Conservation (phyloP, 179 eudicot species). For the Drosera spatulata region DNA sequence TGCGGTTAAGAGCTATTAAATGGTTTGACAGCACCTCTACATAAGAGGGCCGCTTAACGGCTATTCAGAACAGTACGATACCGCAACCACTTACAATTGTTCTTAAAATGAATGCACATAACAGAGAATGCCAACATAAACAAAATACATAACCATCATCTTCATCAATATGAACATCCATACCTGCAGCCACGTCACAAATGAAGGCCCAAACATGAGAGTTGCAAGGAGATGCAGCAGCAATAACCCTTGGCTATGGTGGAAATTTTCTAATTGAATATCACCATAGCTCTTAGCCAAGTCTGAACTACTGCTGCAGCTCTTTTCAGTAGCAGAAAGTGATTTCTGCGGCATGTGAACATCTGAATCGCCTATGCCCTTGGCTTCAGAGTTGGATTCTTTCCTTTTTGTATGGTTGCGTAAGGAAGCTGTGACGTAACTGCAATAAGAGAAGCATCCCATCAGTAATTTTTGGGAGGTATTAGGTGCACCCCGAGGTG, state of each 20-base stretch:
- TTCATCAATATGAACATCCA: neutral
- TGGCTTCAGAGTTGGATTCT: conserved; percentile 37
- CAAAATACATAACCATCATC: neutral
- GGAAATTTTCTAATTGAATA: conserved; percentile 77
- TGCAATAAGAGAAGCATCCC: conserved; percentile 29
- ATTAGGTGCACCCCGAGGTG: neutral
- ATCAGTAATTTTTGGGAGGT: neutral
- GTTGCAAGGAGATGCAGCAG: conserved; percentile 71
- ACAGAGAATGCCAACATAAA: too few species aligned
- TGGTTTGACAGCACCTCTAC: too few species aligned
- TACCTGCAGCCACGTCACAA: conserved; percentile 94
- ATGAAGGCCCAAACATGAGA: conserved; percentile 80
- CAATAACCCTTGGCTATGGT: conserved; percentile 86
- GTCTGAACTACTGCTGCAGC: conserved; percentile 30
- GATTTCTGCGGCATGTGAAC: conserved; percentile 5
- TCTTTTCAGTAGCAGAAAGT: conserved; percentile 21
- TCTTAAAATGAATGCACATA: too few species aligned
- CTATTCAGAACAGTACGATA: too few species aligned
- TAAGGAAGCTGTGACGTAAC: conserved; percentile 82
- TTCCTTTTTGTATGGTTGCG: conserved; percentile 50
- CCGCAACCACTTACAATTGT: too few species aligned
- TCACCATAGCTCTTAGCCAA: conserved; percentile 66
- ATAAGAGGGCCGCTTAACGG: too few species aligned
- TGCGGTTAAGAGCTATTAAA: too few species aligned
- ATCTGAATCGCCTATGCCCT: conserved; percentile 17